A percentile compares a stretch with the other conserved stretches of the same genome.
These are phyloP conservation scores for Colletotrichum ledebouriae DNA, from an alignment of 2,329 filamentous ascomycete genomes.

Conservation along the genomic window DNA sequence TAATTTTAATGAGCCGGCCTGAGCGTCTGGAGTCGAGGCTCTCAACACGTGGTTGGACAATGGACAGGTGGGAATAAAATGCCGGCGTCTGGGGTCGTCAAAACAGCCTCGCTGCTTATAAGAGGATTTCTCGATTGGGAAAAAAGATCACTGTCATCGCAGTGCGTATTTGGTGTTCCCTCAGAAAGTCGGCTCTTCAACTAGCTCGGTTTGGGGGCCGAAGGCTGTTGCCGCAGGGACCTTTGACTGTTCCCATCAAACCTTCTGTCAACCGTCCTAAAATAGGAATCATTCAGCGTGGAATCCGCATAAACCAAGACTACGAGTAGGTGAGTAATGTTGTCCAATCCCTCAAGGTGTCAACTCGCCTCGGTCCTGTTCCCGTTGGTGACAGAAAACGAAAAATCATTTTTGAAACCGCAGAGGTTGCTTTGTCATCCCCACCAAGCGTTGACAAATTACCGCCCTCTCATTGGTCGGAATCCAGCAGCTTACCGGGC, in stretches of 20 bases:
- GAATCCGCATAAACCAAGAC: neutral
- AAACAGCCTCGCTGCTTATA: too few species aligned
- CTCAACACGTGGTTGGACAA: neutral
- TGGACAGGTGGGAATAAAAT: too few species aligned
- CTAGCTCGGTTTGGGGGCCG: too few species aligned
- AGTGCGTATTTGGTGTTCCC: too few species aligned
- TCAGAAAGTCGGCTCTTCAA: too few species aligned
- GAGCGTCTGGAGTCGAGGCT: neutral
- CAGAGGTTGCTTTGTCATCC: conserved; percentile 36
- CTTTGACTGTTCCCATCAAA: too few species aligned
- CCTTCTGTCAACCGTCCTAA: too few species aligned
- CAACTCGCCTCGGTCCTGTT: neutral
- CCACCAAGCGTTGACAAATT: conserved; percentile 34
- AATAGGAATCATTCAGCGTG: too few species aligned
- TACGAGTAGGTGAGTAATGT: conserved; percentile 4
- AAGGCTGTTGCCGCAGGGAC: too few species aligned
- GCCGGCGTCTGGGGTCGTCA: too few species aligned
- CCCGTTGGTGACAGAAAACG: neutral
- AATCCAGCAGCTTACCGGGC: neutral
- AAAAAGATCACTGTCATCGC: too few species aligned
- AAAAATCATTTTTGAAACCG: conserved; percentile 6
- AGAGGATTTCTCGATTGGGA: too few species aligned
- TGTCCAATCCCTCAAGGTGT: conserved; percentile 5
- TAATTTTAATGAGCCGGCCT: neutral
- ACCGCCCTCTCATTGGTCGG: conserved; percentile 24